phyloP scores from a whole-genome alignment of 352 stramenopile species.

The Globisporangium cederbergense region DNA sequence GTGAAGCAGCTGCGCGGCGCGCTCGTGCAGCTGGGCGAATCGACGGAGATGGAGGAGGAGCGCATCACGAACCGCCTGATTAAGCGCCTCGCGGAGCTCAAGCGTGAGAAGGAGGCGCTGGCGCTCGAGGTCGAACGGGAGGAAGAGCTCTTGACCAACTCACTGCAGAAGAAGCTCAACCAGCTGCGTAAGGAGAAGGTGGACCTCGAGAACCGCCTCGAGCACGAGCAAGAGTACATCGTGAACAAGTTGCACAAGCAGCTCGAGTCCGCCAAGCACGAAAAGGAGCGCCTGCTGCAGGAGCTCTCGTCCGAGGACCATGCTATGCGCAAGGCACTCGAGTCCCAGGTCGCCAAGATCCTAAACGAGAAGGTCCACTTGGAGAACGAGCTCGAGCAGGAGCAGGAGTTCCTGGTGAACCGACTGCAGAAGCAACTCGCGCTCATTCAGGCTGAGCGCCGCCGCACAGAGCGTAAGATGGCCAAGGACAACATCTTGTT shows the following conservation, averaged over 20 bases:
- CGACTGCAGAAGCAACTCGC: conserved; percentile 80
- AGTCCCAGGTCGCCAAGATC: conserved; percentile 81
- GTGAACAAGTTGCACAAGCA: conserved; percentile 90
- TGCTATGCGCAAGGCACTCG: conserved; percentile 54
- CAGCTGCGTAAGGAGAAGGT: conserved; percentile 87
- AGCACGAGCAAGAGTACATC: conserved; percentile 91
- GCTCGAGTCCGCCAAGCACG: conserved; percentile 58
- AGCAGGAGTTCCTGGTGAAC: conserved; percentile 88
- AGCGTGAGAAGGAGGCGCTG: conserved; percentile 87
- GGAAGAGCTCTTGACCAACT: conserved; percentile 90
- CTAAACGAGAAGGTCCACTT: conserved; percentile 80
- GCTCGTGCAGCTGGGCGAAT: conserved; percentile 79
- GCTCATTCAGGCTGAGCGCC: conserved; percentile 61
- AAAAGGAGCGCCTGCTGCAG: conserved; percentile 66
- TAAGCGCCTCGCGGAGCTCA: conserved; percentile 72
- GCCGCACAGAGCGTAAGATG: conserved; percentile 69
- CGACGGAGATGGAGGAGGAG: conserved; percentile 82
- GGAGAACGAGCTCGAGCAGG: conserved; percentile 86
- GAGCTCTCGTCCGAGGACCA: conserved; percentile 72
- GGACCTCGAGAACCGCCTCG: conserved; percentile 90
- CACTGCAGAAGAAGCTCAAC: conserved; percentile 86
- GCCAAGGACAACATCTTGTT: conserved; percentile 69
- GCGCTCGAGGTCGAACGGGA: conserved; percentile 87
- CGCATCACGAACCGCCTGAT: conserved; percentile 83
- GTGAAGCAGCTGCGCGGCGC: conserved; percentile 62